Percentiles rank a stretch among this genome's conserved stretches.
These are phyloP conservation scores for Marchantia polymorpha DNA, from an alignment of 225 moss, liverwort and hornwort genomes.

Conservation along the genomic window DNA sequence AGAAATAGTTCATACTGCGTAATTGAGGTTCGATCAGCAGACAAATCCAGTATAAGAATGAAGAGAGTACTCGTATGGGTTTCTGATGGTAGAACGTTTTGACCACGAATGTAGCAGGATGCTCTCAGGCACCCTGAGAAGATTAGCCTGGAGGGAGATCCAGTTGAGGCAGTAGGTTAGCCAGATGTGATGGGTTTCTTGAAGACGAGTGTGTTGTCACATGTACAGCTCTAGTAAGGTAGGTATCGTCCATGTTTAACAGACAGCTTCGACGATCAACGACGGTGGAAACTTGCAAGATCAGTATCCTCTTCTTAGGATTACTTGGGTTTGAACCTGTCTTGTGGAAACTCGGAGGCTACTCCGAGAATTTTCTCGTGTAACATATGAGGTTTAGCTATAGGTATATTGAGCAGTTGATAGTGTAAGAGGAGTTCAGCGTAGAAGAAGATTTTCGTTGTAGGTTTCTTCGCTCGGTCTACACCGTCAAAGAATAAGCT, in stretches of 20 bases:
- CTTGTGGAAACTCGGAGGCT: not conserved
- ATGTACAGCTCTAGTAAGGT: constrained; percentile 5
- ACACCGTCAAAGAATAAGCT: not conserved
- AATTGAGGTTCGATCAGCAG: constrained; percentile 5
- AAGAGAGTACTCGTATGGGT: constrained; percentile 4
- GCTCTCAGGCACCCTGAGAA: not conserved
- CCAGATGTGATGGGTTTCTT: not conserved
- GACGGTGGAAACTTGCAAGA: not conserved
- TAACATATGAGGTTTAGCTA: constrained; percentile 4
- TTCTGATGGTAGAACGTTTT: constrained; percentile 1
- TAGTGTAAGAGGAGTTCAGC: not conserved
- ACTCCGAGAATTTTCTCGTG: not conserved
- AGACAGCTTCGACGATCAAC: not conserved
- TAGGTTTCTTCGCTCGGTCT: not conserved
- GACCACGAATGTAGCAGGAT: not conserved
- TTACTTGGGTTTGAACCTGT: constrained; percentile 1
- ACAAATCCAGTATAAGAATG: not conserved
- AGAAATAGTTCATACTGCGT: not conserved
- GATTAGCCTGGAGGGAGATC: constrained; percentile 5
- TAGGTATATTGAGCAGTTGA: not conserved
- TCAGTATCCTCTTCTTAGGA: not conserved
- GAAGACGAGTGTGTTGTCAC: constrained; percentile 1
- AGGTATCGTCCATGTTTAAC: not conserved
- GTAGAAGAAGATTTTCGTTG: not conserved
- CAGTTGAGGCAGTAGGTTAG: constrained; percentile 12